Conservation (phyloP, 768 basidiomycete species). For the Glaciozyma antarctica region DNA sequence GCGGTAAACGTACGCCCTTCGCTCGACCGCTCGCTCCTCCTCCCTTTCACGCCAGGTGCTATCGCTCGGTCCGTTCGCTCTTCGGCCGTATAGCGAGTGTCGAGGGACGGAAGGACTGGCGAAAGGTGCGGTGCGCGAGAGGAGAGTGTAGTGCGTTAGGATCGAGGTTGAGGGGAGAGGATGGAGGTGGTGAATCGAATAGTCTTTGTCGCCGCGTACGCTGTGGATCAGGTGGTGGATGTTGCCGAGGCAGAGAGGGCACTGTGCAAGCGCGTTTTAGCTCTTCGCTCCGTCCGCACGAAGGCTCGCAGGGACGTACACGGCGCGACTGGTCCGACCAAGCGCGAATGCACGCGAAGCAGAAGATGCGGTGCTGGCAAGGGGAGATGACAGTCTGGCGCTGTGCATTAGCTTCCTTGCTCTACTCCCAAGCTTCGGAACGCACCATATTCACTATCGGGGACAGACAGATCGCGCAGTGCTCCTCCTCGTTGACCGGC, state of each 20-base stretch:
- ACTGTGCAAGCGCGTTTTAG: constrained; percentile 1
- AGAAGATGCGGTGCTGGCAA: constrained; percentile 24
- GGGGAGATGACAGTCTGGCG: neutral
- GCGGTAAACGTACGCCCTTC: constrained; percentile 31
- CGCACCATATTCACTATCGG: constrained; percentile 29
- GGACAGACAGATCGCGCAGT: constrained; percentile 26
- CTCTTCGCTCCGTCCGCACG: no score
- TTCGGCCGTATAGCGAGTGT: constrained; percentile 24
- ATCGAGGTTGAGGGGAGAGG: constrained; percentile 10
- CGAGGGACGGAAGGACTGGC: constrained; percentile 9
- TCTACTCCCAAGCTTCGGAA: neutral
- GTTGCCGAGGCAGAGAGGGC: constrained; percentile 29
- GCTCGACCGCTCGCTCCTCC: constrained; percentile 30
- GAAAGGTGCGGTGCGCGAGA: neutral
- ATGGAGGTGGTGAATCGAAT: constrained; percentile 22
- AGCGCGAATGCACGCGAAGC: constrained; percentile 21
- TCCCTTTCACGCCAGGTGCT: constrained; percentile 14
- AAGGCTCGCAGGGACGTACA: neutral
- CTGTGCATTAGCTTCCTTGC: neutral
- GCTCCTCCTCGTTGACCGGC: constrained; percentile 7
- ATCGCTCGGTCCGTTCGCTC: constrained; percentile 5
- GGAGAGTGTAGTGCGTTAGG: neutral
- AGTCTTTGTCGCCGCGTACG: constrained; percentile 24
- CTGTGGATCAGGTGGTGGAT: constrained; percentile 29
- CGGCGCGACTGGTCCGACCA: constrained; percentile 30